A percentile compares a stretch with the other conserved stretches of the same genome.
Evolutionary conservation across 163 green algal genomes (phyloP).

Genomic region (Scenedesmus sp.): DNA sequence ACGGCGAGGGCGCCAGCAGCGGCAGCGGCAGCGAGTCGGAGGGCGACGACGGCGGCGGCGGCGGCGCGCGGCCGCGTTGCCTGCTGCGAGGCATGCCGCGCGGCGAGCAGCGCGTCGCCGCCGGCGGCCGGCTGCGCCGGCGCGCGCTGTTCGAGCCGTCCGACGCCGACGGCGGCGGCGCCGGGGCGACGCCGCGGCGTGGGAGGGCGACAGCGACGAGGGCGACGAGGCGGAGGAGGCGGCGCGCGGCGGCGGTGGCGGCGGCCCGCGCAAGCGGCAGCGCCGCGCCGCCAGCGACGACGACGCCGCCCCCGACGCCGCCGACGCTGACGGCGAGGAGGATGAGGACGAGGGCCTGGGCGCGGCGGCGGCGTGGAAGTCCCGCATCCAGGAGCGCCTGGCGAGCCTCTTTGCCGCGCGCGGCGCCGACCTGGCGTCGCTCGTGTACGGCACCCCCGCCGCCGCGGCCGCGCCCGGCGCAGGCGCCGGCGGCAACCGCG

Average conservation of each 20-base stretch:
- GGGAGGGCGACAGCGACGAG: slow-evolving; percentile 38
- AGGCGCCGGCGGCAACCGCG: slow-evolving; percentile 12
- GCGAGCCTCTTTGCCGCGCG: slow-evolving; percentile 70
- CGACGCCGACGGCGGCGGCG: slow-evolving; percentile 2
- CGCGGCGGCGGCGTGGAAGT: slow-evolving; percentile 63
- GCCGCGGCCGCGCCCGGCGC: slow-evolving; percentile 2
- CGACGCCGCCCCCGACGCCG: slow-evolving; percentile 23
- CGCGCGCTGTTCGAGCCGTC: slow-evolving; percentile 68
- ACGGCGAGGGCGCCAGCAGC: slow-evolving; percentile 45
- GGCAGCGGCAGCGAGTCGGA: slow-evolving; percentile 32
- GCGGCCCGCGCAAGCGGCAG: slow-evolving; percentile 25
- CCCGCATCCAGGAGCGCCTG: slow-evolving; percentile 64
- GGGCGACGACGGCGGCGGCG: background rate
- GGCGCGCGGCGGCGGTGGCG: slow-evolving; percentile 16
- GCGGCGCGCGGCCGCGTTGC: slow-evolving; percentile 22
- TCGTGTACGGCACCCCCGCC: slow-evolving; percentile 69
- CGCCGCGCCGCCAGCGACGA: slow-evolving; percentile 46
- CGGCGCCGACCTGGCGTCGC: slow-evolving; percentile 66
- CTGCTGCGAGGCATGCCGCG: slow-evolving; percentile 45
- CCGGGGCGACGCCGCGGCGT: slow-evolving; percentile 17
- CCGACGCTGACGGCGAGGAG: slow-evolving; percentile 20
- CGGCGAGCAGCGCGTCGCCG: slow-evolving; percentile 10
- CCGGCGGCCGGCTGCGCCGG: slow-evolving; percentile 64
- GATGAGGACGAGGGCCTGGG: slow-evolving; percentile 57
- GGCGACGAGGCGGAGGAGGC: slow-evolving; percentile 39